Evolutionary conservation across 495 filamentous ascomycete species (phyloP).

Genomic region (Evernia prunastri): DNA sequence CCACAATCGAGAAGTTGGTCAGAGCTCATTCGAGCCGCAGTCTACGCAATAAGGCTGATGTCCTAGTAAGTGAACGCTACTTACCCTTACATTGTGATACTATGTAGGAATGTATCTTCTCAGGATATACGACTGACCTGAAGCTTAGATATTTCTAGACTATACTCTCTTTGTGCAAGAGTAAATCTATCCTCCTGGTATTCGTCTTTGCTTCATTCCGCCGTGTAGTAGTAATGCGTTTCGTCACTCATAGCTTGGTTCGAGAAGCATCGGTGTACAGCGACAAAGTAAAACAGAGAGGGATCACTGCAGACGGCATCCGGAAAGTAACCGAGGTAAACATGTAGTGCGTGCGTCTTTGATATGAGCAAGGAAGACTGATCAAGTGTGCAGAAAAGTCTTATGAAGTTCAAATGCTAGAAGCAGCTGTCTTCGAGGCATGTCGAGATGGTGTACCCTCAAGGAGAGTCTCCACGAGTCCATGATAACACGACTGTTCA

Average conservation of each 20-base stretch:
- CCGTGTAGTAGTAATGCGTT: neutral
- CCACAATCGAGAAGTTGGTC: conserved; percentile 77
- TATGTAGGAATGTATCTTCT: neutral
- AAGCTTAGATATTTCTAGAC: conserved; percentile 70
- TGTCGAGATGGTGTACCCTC: too few species aligned
- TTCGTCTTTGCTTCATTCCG: conserved; percentile 13
- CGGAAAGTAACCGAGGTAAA: conserved; percentile 64
- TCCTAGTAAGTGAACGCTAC: conserved; percentile 70
- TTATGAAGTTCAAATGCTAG: conserved; percentile 75
- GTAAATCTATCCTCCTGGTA: conserved; percentile 35
- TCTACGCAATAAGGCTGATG: conserved; percentile 80
- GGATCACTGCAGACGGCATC: conserved; percentile 65
- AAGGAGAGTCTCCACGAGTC: neutral
- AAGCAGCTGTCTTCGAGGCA: too few species aligned
- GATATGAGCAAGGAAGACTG: conserved; percentile 10
- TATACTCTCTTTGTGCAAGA: conserved; percentile 87
- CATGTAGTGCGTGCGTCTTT: neutral
- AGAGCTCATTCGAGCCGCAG: conserved; percentile 79
- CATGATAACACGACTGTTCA: neutral
- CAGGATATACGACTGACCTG: neutral
- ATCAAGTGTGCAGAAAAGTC: conserved; percentile 46
- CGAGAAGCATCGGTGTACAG: conserved; percentile 74
- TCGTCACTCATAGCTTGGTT: conserved; percentile 54
- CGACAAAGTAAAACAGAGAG: conserved; percentile 65
- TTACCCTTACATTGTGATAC: too few species aligned